Evolutionary conservation across 1,284 basidiomycete species (phyloP).

Genomic region (Anthracocystis walkeri): DNA sequence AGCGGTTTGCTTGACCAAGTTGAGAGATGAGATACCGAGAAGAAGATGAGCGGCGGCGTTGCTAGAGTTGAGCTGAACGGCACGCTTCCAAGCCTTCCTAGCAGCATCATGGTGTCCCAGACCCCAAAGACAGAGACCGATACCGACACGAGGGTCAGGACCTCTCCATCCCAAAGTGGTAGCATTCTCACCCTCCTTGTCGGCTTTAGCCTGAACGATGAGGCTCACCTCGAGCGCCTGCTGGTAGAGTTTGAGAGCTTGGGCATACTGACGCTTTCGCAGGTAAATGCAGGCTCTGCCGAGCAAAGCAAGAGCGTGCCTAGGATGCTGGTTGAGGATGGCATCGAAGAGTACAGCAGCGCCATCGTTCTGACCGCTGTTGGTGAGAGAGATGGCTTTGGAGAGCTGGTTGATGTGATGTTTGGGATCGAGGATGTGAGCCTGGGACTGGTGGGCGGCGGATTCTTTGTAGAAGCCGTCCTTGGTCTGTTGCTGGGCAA

Average conservation of each 20-base stretch:
- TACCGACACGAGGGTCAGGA: conserved; percentile 66
- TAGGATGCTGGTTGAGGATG: conserved; percentile 49
- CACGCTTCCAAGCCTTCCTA: conserved; percentile 66
- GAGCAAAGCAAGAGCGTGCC: conserved; percentile 61
- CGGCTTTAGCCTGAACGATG: conserved; percentile 48
- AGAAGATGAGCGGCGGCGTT: conserved; percentile 59
- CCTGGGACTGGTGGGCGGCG: conserved; percentile 29
- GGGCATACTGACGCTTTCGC: conserved; percentile 55
- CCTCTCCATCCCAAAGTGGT: conserved; percentile 51
- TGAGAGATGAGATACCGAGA: conserved; percentile 64
- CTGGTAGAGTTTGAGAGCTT: conserved; percentile 65
- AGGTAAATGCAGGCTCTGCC: conserved; percentile 65
- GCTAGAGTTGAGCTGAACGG: conserved; percentile 44
- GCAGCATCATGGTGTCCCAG: conserved; percentile 63
- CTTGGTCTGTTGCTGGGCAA: conserved; percentile 44
- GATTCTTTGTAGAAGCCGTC: conserved; percentile 51
- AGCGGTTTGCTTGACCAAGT: conserved; percentile 55
- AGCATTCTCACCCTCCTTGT: conserved; percentile 36
- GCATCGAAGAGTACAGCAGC: conserved; percentile 50
- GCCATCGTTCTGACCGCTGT: conserved; percentile 54
- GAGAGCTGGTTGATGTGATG: conserved; percentile 55
- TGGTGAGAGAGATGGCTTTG: conserved; percentile 48
- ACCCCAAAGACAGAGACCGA: conserved; percentile 66
- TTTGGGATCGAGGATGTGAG: conserved; percentile 47
- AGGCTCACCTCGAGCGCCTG: conserved; percentile 57